These are phyloP conservation scores for Amaranthus palmeri DNA, from an alignment of 148 eudicot species.

Conservation along the genomic window DNA sequence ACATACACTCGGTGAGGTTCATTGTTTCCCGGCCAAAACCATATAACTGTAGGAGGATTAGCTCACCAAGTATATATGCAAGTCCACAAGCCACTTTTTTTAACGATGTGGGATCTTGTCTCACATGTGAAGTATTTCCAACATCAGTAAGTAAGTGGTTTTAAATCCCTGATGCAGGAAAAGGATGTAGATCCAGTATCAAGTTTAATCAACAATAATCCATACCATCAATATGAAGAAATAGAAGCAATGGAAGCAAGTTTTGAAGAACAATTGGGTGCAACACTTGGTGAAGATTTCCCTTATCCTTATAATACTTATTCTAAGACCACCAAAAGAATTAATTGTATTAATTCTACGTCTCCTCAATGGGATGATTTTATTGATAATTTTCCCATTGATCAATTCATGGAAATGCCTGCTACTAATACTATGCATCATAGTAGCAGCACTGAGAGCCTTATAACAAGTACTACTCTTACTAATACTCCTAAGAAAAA, in stretches of 20 bases:
- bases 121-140: no score
- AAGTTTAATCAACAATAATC: neutral
- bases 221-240: neutral
- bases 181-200: neutral
- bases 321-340: no score
- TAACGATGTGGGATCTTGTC: no score
- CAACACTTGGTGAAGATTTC: neutral
- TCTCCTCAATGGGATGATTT: neutral
- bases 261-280: slow-evolving; percentile 7
- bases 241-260: slow-evolving; percentile 3
- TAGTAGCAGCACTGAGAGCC: neutral
- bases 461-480: no score
- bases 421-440: neutral
- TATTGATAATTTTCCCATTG: neutral
- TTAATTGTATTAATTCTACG: neutral
- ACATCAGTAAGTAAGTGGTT: no score
- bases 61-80: no score
- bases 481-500: no score
- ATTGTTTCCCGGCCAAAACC: no score
- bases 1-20: no score
- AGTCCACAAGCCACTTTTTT: no score
- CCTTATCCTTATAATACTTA: slow-evolving; percentile 1
- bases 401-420: neutral
- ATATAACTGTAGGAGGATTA: no score
- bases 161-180: neutral